phyloP scores from a whole-genome alignment of 129 eudicot genomes.

The Flaveria bidentis region DNA sequence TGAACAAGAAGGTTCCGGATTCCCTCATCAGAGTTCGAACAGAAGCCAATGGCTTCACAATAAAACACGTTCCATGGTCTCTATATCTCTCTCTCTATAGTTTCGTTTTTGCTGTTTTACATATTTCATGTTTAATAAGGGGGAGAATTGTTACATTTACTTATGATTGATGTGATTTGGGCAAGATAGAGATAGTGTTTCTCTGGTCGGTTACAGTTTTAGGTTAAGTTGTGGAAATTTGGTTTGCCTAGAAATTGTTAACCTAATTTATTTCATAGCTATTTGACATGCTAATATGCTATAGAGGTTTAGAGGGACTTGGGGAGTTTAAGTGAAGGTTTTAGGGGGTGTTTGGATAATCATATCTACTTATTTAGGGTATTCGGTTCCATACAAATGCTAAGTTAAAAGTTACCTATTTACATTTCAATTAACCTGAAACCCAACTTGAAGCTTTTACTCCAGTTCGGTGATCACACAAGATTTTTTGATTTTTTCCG shows the following conservation, averaged over 20 bases:
- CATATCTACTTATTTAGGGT: not conserved
- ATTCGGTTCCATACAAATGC: not conserved
- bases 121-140: too few species aligned
- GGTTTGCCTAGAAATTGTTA: too few species aligned
- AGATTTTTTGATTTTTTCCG: too few species aligned
- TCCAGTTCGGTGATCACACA: too few species aligned
- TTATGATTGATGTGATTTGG: not conserved
- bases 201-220: too few species aligned
- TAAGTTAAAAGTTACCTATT: not conserved
- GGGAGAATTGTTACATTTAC: too few species aligned
- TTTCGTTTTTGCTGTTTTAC: not conserved
- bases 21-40: conserved; percentile 56
- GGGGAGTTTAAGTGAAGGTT: not conserved
- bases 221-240: too few species aligned
- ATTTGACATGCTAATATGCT: too few species aligned
- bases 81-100: not conserved
- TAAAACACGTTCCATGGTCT: conserved; percentile 81
- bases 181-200: not conserved
- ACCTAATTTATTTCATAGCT: too few species aligned
- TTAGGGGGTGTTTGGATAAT: conserved; percentile 1
- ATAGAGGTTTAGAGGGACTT: not conserved
- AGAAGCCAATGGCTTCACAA: conserved; percentile 51
- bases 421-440: not conserved
- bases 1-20: conserved; percentile 89
- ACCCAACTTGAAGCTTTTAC: not conserved